phyloP scores from a whole-genome alignment of 495 filamentous ascomycete genomes.

The Lentithecium fluviatile region DNA sequence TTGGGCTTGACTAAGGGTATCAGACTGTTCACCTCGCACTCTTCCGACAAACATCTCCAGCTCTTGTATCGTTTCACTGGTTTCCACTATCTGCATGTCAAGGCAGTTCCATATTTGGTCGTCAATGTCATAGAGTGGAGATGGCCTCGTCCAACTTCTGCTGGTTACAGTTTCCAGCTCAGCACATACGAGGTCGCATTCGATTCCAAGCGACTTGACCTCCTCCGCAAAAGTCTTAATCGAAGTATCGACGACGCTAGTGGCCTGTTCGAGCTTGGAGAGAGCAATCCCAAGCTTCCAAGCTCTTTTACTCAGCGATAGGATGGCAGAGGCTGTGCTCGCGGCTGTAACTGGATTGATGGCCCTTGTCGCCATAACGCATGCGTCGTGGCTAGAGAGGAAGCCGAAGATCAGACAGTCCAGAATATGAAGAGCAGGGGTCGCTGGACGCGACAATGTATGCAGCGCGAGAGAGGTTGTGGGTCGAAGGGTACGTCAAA shows the following conservation, averaged over 20 bases:
- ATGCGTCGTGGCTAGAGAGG: neutral
- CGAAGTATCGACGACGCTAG: constrained; percentile 30
- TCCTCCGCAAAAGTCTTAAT: constrained; percentile 28
- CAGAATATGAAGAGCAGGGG: constrained; percentile 1
- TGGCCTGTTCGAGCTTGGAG: constrained; percentile 36
- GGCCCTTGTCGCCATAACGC: constrained; percentile 13
- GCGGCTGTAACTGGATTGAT: constrained; percentile 18
- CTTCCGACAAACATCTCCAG: constrained; percentile 17
- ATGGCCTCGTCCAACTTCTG: constrained; percentile 25
- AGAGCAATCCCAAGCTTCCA: constrained; percentile 38
- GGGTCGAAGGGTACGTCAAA: neutral
- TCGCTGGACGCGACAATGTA: neutral
- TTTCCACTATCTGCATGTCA: constrained; percentile 33
- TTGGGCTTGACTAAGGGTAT: constrained; percentile 13
- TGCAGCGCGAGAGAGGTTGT: neutral
- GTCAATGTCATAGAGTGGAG: constrained; percentile 30
- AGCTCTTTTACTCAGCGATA: constrained; percentile 38
- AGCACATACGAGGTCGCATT: constrained; percentile 37
- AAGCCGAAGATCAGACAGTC: constrained; percentile 3
- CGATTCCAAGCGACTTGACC: constrained; percentile 35
- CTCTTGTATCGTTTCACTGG: constrained; percentile 20
- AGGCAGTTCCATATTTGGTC: constrained; percentile 35
- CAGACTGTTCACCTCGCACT: constrained; percentile 11
- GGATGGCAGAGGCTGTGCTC: constrained; percentile 34
- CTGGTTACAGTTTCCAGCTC: constrained; percentile 34